Base-by-base conservation (phyloP, 495 filamentous ascomycete species). In the Aspergillus asperescens region DNA sequence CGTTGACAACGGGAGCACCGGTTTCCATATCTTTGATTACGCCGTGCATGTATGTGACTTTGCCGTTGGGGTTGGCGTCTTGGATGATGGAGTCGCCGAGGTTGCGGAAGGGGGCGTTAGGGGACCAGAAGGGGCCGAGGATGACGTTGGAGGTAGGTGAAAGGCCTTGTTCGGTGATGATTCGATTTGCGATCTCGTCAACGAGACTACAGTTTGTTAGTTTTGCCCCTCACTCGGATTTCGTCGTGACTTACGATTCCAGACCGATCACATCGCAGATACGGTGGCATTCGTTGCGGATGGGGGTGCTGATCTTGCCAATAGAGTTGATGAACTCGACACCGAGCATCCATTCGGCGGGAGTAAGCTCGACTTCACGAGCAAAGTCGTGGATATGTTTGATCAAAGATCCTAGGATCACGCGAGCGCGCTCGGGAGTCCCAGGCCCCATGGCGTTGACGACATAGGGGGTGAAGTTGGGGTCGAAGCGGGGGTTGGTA, bases 81-180 rank as follows among this genome's bases (percentile, higher is more conserved):
- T 87, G 81, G 63, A 89, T 86, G 70, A 88, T 86, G 65, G 67
- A 77, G 59, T 77, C 83, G 57, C 86, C 87, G 57, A 82, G 78
- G 39, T 79, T 72, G 20, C 86, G 84, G 80, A 87, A 87, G 28
- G 87, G 87, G 7, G 87, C 87, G 65, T 89, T 82, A 68, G 88
- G 86, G 7, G 83, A 87, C 86, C 86, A 92, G 81, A 92, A 92
- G 65, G 88, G 88, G 29, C 88, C 88, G 29, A 93, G 83, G 63
- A 93, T 93, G 44, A 87, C 82, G 57, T 85, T 86, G 28, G 87
- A 89, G 49, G 88, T 93, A 41, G 88, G 86, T 60, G 82, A 78
- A 50, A 81, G 60, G 48, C 82, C 81, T 48, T 80, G 73, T 59
- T 89, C 86, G 51, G 83, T 79, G 66, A 86, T 70, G 65, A 86